Evolutionary conservation across 1,284 basidiomycete species (phyloP), one percentile per base, ranked within the genome.

Genomic region (Sanghuangporus baumii): DNA sequence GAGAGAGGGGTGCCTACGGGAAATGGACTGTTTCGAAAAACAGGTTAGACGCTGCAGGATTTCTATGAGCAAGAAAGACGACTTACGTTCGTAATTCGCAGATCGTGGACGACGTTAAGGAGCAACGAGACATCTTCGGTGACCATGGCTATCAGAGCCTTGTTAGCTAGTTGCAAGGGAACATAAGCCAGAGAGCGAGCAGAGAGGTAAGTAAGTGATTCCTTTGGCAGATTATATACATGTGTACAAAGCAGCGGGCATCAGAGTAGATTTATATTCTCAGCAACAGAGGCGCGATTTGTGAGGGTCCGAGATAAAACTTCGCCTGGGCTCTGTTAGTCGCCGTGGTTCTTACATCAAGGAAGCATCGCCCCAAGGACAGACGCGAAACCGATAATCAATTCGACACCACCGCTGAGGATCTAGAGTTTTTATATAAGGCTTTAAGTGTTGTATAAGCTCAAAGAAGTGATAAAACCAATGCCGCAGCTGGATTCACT

Each of bases 31-130:
- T 6, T 37, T 11, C 34, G 3, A 54, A 18, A 36, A 4, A 40
- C 11, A 12, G 12, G 2, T 16, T 8, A 34, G 54, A 50, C 16
- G 9, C 18, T 2, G 38, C 14, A 37, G 31, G 37, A 51, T n/a
- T 2, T 16, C 16, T n/a, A n/a, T 46, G 43, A n/a, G 43, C 8
- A n/a, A 46, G 43, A 7, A 34, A 9, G 0, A 8, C 11, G 8
- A 38, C 58, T 26, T 55, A 59, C 62, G n/a, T 63, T 59, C 41
- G 62, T 59, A 18, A 59, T 54, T 9, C 57, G 43, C 12, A 63
- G 14, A 55, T 63, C 62, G 14, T 50, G 58, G 36, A 60, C 43
- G 18, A 52, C 41, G 31, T 51, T 26, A n/a, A 59, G 26, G 26
- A 47, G 31, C 26, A 20, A 11, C 11, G 14, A 6, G 20, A 46